Evolutionary conservation across 441 rosid species (phyloP).

Genomic region (Viola pubescens): DNA sequence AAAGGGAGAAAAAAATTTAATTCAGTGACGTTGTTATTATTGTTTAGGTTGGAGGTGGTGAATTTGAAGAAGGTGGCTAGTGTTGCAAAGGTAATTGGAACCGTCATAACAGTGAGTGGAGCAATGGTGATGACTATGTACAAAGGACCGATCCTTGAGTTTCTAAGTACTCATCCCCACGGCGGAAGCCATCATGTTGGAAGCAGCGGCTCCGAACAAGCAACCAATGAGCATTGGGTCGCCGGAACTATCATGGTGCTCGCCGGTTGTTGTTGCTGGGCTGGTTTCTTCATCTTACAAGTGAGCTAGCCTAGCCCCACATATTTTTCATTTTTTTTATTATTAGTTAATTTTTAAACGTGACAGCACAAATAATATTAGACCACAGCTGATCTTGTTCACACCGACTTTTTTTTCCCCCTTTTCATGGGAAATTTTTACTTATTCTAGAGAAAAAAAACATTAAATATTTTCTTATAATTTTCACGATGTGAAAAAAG

Average conservation of each 20-base stretch:
- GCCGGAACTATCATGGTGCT: conserved; percentile 64
- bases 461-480: no score
- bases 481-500: no score
- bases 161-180: conserved; percentile 26
- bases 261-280: conserved; percentile 57
- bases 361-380: not conserved
- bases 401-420: not conserved
- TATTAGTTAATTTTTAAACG: not conserved
- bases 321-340: not conserved
- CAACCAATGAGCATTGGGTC: conserved; percentile 50
- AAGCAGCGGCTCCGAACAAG: conserved; percentile 13
- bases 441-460: no score
- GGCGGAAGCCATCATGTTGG: conserved; percentile 27
- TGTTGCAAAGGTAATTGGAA: conserved; percentile 72
- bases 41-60: conserved; percentile 59
- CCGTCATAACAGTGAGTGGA: conserved; percentile 63
- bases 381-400: not conserved
- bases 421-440: no score
- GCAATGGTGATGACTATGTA: conserved; percentile 93
- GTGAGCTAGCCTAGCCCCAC: conserved; percentile 25
- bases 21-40: no score
- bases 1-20: no score
- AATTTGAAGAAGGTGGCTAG: conserved; percentile 54
- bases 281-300: conserved; percentile 80
- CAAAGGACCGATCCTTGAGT: conserved; percentile 73